These are phyloP conservation scores for Trametes punicea DNA, from an alignment of 768 basidiomycete genomes.

Conservation along the genomic window DNA sequence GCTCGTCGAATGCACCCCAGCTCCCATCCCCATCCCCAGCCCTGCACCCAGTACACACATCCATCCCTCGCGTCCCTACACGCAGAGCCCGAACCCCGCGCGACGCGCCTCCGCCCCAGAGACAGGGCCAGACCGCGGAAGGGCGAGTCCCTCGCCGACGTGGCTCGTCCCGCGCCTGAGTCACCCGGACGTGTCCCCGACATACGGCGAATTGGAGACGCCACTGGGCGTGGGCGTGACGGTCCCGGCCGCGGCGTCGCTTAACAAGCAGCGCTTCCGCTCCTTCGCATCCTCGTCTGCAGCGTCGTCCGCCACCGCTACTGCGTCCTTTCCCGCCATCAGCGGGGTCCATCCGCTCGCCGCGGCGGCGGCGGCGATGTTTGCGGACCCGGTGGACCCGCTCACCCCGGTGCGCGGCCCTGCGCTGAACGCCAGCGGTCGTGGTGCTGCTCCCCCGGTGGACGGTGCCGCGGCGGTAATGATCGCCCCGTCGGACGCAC, in stretches of 20 bases:
- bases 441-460: no score
- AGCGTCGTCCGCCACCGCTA: neutral
- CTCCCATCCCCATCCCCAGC: neutral
- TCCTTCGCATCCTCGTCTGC: neutral
- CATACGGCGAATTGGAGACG: constrained; percentile 2
- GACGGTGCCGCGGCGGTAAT: no score
- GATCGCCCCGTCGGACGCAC: no score
- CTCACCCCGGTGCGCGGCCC: neutral
- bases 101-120: neutral
- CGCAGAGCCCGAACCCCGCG: no score
- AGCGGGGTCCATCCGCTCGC: neutral
- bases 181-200: constrained; percentile 6
- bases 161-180: constrained; percentile 1
- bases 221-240: neutral
- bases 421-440: neutral
- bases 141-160: neutral
- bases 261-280: neutral
- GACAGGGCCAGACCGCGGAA: neutral
- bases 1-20: neutral
- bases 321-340: neutral
- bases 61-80: no score
- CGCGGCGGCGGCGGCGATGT: neutral
- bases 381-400: neutral
- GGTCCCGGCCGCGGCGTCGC: neutral
- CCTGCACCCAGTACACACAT: no score